A percentile compares a stretch with the other conserved stretches of the same genome.
These are phyloP conservation scores for Aspergillus cristatus DNA, from an alignment of 495 filamentous ascomycete genomes.

Conservation along the genomic window DNA sequence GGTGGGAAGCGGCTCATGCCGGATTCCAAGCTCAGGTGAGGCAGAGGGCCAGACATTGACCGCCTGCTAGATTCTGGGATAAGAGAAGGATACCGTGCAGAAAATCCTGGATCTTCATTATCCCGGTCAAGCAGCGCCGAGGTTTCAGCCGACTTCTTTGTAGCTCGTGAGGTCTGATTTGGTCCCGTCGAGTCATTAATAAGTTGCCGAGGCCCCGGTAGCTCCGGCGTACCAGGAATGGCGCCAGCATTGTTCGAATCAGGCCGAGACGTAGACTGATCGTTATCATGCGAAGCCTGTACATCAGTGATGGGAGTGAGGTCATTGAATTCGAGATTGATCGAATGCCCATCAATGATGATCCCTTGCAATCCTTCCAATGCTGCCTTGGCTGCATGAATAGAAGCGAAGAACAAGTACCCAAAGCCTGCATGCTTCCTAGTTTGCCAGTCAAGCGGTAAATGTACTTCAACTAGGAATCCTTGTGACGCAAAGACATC, in stretches of 20 bases:
- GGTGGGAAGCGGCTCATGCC: conserved; percentile 33
- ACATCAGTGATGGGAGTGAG: conserved; percentile 16
- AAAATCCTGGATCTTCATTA: conserved; percentile 11
- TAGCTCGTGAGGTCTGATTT: no score
- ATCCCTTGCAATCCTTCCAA: conserved; percentile 65
- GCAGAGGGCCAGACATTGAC: conserved; percentile 7
- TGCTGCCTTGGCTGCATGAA: conserved; percentile 70
- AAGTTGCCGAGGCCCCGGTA: no score
- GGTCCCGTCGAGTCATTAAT: no score
- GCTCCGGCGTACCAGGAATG: no score
- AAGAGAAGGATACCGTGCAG: conserved; percentile 22
- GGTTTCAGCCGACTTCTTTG: not conserved
- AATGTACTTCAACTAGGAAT: conserved; percentile 61
- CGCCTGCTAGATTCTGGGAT: conserved; percentile 10
- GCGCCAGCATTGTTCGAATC: no score
- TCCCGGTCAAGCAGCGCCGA: not conserved
- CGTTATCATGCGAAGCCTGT: conserved; percentile 2
- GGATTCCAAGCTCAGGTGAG: conserved; percentile 13
- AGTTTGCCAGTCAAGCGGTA: conserved; percentile 76
- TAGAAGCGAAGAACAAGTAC: conserved; percentile 69
- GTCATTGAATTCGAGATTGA: conserved; percentile 79
- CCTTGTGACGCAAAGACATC: conserved; percentile 69
- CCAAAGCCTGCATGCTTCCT: conserved; percentile 87
- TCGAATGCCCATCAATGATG: conserved; percentile 66
- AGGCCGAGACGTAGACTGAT: not conserved